phyloP scores from a whole-genome alignment of 306 rosid species.

The Malus sylvestris region DNA sequence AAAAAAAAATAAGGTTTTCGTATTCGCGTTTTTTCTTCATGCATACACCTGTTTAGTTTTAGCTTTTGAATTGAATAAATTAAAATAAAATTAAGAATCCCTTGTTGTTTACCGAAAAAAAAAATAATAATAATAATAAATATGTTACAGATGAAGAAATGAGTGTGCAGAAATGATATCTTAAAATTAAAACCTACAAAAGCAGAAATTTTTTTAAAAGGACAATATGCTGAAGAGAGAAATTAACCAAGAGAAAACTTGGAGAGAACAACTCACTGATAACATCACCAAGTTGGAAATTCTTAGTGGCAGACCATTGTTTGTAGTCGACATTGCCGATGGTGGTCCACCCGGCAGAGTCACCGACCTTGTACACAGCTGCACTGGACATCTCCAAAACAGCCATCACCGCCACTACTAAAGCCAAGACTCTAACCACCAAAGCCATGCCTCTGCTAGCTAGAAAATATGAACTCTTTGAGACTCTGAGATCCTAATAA shows the following conservation, averaged over 20 bases:
- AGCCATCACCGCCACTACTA: conserved; percentile 19
- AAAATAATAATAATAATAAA: too few relatives aligned
- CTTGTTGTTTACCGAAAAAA: too few relatives aligned
- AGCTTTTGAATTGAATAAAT: background rate
- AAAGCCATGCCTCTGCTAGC: conserved; percentile 34
- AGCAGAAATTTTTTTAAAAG: too few relatives aligned
- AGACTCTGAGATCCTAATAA: background rate
- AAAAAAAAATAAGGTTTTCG: too few relatives aligned
- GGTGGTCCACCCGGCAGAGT: conserved; percentile 81
- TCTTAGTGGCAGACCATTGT: conserved; percentile 67
- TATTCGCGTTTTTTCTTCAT: too few relatives aligned
- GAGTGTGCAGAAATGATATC: too few relatives aligned
- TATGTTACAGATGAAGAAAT: too few relatives aligned
- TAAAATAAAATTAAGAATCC: too few relatives aligned
- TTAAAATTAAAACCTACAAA: too few relatives aligned
- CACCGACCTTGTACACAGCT: conserved; percentile 73
- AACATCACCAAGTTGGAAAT: conserved; percentile 62
- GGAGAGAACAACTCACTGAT: conserved; percentile 46
- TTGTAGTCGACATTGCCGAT: conserved; percentile 54
- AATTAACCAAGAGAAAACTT: too few relatives aligned
- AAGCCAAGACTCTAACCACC: conserved; percentile 24
- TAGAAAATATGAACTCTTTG: background rate
- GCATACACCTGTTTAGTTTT: too few relatives aligned
- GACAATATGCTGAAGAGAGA: background rate
- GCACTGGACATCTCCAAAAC: conserved; percentile 35